phyloP scores from a whole-genome alignment of 2,329 filamentous ascomycete genomes.

The Stemphylium vesicarium region DNA sequence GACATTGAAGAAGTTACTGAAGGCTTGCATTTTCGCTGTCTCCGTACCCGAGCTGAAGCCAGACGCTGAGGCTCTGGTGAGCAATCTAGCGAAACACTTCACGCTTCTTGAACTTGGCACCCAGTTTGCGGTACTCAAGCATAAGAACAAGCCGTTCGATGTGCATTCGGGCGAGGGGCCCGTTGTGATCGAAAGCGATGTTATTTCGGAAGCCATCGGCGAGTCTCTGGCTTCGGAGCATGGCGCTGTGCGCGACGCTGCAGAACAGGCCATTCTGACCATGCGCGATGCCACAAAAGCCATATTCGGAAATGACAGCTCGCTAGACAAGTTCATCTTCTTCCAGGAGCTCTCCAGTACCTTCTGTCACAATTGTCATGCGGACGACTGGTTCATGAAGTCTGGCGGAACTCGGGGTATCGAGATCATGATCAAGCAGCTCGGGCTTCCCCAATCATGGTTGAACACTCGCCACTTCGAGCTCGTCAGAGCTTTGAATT shows the following conservation, averaged over 20 bases:
- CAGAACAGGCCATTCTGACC: slow-evolving; percentile 76
- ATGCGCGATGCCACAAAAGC: slow-evolving; percentile 77
- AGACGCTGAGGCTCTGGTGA: slow-evolving; percentile 76
- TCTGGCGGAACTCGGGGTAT: slow-evolving; percentile 91
- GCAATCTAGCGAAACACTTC: slow-evolving; percentile 86
- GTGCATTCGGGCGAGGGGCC: slow-evolving; percentile 86
- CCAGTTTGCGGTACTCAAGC: slow-evolving; percentile 80
- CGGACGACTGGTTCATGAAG: slow-evolving; percentile 99
- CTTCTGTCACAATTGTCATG: slow-evolving; percentile 94
- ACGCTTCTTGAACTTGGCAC: slow-evolving; percentile 87
- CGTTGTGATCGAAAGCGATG: slow-evolving; percentile 82
- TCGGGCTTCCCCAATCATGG: slow-evolving; percentile 86
- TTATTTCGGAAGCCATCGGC: slow-evolving; percentile 87
- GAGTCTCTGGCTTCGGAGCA: slow-evolving; percentile 90
- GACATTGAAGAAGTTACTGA: slow-evolving; percentile 83
- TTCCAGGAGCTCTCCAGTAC: slow-evolving; percentile 82
- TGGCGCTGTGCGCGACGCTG: slow-evolving; percentile 78
- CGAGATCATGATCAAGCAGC: slow-evolving; percentile 80
- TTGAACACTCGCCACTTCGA: slow-evolving; percentile 82
- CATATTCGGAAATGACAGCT: slow-evolving; percentile 77
- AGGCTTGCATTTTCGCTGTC: slow-evolving; percentile 84
- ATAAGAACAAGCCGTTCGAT: slow-evolving; percentile 78
- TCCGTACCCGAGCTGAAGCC: slow-evolving; percentile 81
- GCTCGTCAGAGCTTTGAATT: slow-evolving; percentile 88
- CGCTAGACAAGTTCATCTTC: slow-evolving; percentile 79